Base-by-base conservation (phyloP, 306 rosid species). In the Cucumis melo region DNA sequence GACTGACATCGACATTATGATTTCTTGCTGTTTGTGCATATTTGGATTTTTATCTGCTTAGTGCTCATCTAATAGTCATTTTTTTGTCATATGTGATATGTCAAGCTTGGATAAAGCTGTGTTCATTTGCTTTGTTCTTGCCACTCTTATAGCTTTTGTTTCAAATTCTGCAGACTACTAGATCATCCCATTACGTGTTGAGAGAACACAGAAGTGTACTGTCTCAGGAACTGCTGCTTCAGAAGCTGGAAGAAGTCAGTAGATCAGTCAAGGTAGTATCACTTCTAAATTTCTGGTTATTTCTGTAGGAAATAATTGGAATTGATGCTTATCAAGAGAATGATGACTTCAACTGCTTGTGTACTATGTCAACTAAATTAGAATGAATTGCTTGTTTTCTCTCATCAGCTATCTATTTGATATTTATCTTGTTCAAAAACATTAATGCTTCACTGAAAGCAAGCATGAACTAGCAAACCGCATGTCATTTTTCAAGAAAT, bases 221-320 rank as follows among this genome's bases (percentile, higher is more conserved):
- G 29, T 80, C 87, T 7, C 88, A 91, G 75, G 94, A 85, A 21
- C 70, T 88, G 44, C 81, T 93, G 50, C 85, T 93, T 78, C 81
- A 87, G 77, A 93, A 88, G 77, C 85, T 93, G 16, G 94, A 91
- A 83, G 98, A 93, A 87, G 88, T 93, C 83, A 91, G 85, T 68
- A 86, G 73, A 90, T 84, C 97, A 66, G 92, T 88, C 19, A 93
- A 90, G 97, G 98, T 93, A 74, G 36, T 50, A 21, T 41, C 42
- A 58, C 27, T 29, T 42, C 20, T 78, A 34, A 32, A 32, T 32
- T 32, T 32, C 36, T 71, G 53, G 23, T 60, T 51, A 13, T 39
- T 21, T n/a, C 13, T 44, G 36, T 68, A 44, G 20, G 29, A 21
- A 53, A 8, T 21, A 39, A 21, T 42, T 46, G 56, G n/a, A 68